These are phyloP conservation scores for Clitopilus hobsonii DNA, from an alignment of 768 basidiomycete genomes.

Conservation along the genomic window DNA sequence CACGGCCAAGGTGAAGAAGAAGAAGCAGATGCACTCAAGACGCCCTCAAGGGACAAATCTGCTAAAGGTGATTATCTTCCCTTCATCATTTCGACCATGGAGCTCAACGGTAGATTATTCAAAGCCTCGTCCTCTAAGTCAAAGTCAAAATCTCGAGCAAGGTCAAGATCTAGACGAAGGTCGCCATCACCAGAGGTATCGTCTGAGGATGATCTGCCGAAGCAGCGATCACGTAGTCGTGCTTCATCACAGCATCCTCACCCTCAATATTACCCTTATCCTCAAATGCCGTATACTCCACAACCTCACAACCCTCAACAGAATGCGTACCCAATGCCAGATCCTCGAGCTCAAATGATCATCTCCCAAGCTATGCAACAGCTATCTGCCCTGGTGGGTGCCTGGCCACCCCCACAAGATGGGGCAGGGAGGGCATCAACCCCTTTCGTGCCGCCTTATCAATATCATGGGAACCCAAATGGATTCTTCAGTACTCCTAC, in stretches of 20 bases:
- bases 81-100: too few species aligned
- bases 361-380: constrained; percentile 41
- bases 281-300: constrained; percentile 17
- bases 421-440: constrained; percentile 2
- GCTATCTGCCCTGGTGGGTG: constrained; percentile 27
- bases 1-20: too few species aligned
- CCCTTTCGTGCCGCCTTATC: constrained; percentile 26
- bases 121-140: neutral
- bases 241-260: constrained; percentile 11
- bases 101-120: neutral
- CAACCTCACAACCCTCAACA: constrained; percentile 13
- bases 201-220: neutral
- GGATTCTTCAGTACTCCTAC: constrained; percentile 28
- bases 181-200: neutral
- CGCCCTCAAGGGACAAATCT: neutral
- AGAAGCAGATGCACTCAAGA: neutral
- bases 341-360: constrained; percentile 36
- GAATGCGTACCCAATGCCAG: constrained; percentile 26
- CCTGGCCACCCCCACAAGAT: neutral
- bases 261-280: constrained; percentile 15
- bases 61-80: neutral
- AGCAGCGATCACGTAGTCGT: constrained; percentile 7
- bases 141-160: constrained; percentile 4
- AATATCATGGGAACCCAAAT: constrained; percentile 14
- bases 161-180: constrained; percentile 5